Evolutionary conservation across 208 protist genomes (phyloP), one percentile per base, ranked within the genome.

Genomic region (Leishmania tarentolae): DNA sequence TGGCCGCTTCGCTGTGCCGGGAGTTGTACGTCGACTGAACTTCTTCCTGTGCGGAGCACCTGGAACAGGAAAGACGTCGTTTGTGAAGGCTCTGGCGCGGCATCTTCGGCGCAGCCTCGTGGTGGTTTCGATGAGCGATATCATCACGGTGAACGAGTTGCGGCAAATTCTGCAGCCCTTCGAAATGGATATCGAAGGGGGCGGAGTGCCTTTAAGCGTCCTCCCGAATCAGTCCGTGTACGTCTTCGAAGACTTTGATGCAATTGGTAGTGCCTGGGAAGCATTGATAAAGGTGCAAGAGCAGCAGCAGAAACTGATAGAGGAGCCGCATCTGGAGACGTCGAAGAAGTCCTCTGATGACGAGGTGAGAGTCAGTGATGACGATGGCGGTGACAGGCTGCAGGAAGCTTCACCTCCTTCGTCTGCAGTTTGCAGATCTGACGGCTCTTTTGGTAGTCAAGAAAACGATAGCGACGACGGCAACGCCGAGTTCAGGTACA

Each of bases 61-160:
- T 17, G 98, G 98, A 0, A 99, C 98, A 11, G 97, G 94, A 40
- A 99, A 99, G 86, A 99, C 97, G 21, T 94, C 91, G 46, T 84
- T 97, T 59, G 90, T 98, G 35, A 96, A 96, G 75, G 91, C 92
- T 8, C 88, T 98, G 31, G 97, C 97, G n/a, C 72, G 76, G 8
- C 80, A 94, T 75, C 84, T 96, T 57, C 69, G 78, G 46, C 93
- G 96, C 15, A 79, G 96, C 76, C 85, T 98, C 50, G 87, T 98
- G 31, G 80, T 87, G 13, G 75, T 98, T 6, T 89, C 91, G 17
- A 91, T 98, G 76, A 76, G 84, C 47, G 84, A 78, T 8, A 85
- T 98, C 78, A 56, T 88, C 61, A 98, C 94, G 24, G 92, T 94
- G 63, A 79, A 84, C 53, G 85, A 86, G 74, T 87, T 98, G 46